A percentile compares a stretch with the other conserved stretches of the same genome.
Conservation (phyloP, 345 rosid species). For the Sisymbrium altissimum region DNA sequence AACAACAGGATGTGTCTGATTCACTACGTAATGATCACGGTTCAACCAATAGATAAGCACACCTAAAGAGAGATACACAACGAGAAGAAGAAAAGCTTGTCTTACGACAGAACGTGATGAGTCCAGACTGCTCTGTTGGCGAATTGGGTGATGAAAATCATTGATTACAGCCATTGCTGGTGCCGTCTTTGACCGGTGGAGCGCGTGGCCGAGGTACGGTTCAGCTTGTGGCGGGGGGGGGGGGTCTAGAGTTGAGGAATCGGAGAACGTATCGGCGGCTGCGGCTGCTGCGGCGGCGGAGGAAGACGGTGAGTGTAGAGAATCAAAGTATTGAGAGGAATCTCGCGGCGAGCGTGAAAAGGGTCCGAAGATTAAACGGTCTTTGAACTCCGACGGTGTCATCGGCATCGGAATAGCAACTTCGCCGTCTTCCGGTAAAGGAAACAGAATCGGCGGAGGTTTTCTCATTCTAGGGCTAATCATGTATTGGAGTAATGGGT, state of each 20-base stretch:
- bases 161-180: conserved; percentile 90
- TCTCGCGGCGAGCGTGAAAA: conserved; percentile 39
- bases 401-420: conserved; percentile 49
- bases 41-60: conserved; percentile 70
- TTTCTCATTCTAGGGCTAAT: conserved; percentile 42
- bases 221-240: conserved; percentile 24
- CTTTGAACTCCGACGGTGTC: conserved; percentile 74
- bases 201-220: conserved; percentile 28
- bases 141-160: conserved; percentile 34
- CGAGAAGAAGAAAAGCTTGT: conserved; percentile 59
- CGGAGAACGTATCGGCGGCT: conserved; percentile 9
- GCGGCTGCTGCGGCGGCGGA: conserved; percentile 10
- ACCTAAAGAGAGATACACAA: conserved; percentile 66
- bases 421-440: conserved; percentile 73
- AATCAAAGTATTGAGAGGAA: conserved; percentile 52
- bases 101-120: conserved; percentile 56
- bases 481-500: conserved; percentile 49
- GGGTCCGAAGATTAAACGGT: conserved; percentile 86
- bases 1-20: conserved; percentile 80
- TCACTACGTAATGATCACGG: conserved; percentile 53
- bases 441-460: conserved; percentile 40
- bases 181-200: conserved; percentile 86
- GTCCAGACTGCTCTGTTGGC: conserved; percentile 42
- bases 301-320: conserved; percentile 42
- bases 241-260: conserved; percentile 24